These are phyloP conservation scores for Penicillium sp. DNA, from an alignment of 2,329 filamentous ascomycete genomes.

Conservation along the genomic window DNA sequence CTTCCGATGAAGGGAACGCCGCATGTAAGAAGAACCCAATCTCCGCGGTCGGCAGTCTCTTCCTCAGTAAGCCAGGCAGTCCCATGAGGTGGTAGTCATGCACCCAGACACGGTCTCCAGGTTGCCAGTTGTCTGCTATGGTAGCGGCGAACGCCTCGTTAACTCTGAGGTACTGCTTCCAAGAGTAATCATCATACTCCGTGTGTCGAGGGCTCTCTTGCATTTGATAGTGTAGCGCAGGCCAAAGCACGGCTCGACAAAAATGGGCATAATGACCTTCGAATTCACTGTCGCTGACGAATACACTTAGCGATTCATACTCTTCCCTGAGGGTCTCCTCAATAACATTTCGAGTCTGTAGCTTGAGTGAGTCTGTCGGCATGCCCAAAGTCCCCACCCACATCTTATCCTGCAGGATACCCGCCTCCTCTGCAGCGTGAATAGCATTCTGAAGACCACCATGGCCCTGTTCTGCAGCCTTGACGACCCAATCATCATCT, in stretches of 20 bases:
- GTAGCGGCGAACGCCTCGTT: conserved; percentile 91
- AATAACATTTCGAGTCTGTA: conserved; percentile 78
- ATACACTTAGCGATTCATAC: conserved; percentile 80
- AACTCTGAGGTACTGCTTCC: conserved; percentile 87
- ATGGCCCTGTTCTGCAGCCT: conserved; percentile 86
- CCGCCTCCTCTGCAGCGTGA: conserved; percentile 73
- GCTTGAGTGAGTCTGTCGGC: conserved; percentile 82
- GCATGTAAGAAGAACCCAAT: conserved; percentile 96
- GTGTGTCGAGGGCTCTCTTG: conserved; percentile 97
- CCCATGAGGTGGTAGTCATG: conserved; percentile 93
- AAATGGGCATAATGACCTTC: conserved; percentile 93
- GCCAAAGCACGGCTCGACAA: conserved; percentile 95
- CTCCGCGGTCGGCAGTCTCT: conserved; percentile 80
- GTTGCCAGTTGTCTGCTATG: conserved; percentile 86
- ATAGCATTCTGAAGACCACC: conserved; percentile 87
- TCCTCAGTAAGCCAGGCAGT: conserved; percentile 81
- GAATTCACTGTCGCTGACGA: conserved; percentile 86
- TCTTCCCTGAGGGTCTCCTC: conserved; percentile 78
- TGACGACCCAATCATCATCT: conserved; percentile 76
- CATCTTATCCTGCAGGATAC: conserved; percentile 71
- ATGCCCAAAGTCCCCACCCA: conserved; percentile 93
- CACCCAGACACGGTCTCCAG: conserved; percentile 88
- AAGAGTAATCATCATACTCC: conserved; percentile 94
- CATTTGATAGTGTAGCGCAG: conserved; percentile 96
- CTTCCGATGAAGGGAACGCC: conserved; percentile 92